Base-by-base conservation (phyloP, 1,284 basidiomycete species). In the Athelia psychrophila region DNA sequence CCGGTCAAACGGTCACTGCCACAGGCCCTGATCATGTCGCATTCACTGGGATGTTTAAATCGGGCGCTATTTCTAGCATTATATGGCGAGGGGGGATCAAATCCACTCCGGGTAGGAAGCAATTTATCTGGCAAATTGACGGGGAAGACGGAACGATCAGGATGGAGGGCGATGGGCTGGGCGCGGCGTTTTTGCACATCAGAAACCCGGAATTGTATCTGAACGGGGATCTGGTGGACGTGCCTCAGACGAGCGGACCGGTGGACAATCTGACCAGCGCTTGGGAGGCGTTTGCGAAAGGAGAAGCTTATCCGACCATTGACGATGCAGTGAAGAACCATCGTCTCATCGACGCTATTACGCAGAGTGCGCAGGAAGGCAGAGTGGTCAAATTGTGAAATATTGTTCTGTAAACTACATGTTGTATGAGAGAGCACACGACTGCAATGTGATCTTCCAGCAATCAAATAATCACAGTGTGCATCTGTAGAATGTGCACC, bases 41-140 rank as follows among this genome's bases (percentile, higher is more conserved):
- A 3, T 56, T 71, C 50, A 54, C 54, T 8, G 69, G 70, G 2
- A 46, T 56, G 3, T 60, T 72, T 33, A 55, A 53, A 23, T 56
- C 56, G n/a, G 70, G 71, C 6, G 60, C 62, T 8, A 36, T 68
- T 1, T 61, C 58, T 18, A 68, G 56, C 46, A 49, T 70, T 8
- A 55, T 60, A 12, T 65, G 62, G 56, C 62, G 67, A 15, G 55
- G 53, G 0, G 69, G 70, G 3, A 55, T 61, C 27, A 51, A 51
- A 23, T 54, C 52, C n/a, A 59, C 58, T 2, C 61, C 58, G 23
- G 63, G 63, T n/a, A 51, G 60, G 23, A 56, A 53, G 32, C 53
- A 50, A 2, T 62, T 71, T 40, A 22, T 62, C 2, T 73, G 71
- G 70, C 56, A 61, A 45, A 71, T 74, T 42, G 67, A 73, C 42